Conservation (phyloP, 1,284 basidiomycete species). For the Thecaphora thlaspeos region DNA sequence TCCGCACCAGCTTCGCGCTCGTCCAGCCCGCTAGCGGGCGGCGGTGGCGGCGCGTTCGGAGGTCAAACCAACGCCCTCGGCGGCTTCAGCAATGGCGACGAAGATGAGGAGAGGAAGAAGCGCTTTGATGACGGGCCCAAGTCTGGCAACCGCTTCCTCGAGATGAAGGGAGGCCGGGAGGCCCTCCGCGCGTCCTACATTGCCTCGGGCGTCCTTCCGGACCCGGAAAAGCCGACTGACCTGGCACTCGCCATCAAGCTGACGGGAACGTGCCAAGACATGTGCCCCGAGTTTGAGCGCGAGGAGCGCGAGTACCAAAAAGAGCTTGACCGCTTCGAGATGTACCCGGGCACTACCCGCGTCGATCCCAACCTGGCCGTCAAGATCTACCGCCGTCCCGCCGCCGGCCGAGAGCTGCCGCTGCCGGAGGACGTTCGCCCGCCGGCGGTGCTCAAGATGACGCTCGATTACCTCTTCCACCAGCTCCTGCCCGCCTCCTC, state of each 20-base stretch:
- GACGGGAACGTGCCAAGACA: constrained; percentile 83
- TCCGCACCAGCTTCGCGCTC: constrained; percentile 5
- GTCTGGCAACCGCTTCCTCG: constrained; percentile 37
- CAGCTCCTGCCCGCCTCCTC: constrained; percentile 69
- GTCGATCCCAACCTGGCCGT: constrained; percentile 85
- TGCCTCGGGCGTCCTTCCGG: constrained; percentile 79
- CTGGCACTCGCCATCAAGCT: constrained; percentile 85
- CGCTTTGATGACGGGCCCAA: constrained; percentile 38
- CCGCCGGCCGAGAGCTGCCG: constrained; percentile 78
- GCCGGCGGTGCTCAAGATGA: constrained; percentile 75
- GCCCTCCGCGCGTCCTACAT: constrained; percentile 72
- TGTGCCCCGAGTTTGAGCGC: constrained; percentile 91
- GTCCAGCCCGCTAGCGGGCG: constrained; percentile 8
- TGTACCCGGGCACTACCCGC: constrained; percentile 62
- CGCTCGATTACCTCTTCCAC: constrained; percentile 88
- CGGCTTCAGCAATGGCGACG: constrained; percentile 6
- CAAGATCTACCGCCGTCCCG: constrained; percentile 88
- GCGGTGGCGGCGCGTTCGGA: neutral
- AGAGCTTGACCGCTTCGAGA: constrained; percentile 83
- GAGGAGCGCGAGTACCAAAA: constrained; percentile 87
- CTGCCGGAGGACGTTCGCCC: constrained; percentile 90
- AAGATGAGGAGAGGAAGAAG: constrained; percentile 36
- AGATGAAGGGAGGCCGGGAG: constrained; percentile 34
- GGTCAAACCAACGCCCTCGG: neutral
- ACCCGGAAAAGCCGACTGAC: constrained; percentile 73